These are phyloP conservation scores for Astrocystis sublimbata DNA, from an alignment of 495 filamentous ascomycete genomes.

Conservation along the genomic window DNA sequence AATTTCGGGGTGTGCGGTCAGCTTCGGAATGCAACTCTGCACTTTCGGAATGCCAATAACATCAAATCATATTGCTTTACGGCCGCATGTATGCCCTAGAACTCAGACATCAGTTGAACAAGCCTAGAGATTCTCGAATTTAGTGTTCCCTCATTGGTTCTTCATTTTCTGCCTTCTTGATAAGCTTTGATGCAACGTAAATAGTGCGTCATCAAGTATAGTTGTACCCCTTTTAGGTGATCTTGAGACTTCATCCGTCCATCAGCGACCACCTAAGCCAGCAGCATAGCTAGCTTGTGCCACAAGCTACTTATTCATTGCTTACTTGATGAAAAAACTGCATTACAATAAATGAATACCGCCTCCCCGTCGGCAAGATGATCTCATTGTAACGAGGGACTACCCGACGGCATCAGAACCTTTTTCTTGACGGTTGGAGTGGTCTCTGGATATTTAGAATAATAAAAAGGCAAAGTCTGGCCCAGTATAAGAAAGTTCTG, in stretches of 20 bases:
- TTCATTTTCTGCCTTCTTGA: background rate
- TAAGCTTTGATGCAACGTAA: background rate
- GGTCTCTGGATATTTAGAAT: too few relatives aligned
- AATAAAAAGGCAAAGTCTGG: too few relatives aligned
- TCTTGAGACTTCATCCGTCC: background rate
- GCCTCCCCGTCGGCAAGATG: too few relatives aligned
- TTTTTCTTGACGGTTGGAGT: too few relatives aligned
- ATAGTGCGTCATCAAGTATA: background rate
- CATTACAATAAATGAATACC: too few relatives aligned
- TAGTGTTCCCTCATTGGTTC: background rate
- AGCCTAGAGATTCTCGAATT: background rate
- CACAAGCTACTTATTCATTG: too few relatives aligned
- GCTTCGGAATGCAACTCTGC: conserved; percentile 7
- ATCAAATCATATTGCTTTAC: background rate
- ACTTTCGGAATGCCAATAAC: background rate
- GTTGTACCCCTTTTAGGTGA: background rate
- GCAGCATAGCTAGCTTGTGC: too few relatives aligned
- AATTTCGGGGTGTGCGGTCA: background rate
- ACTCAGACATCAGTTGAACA: background rate
- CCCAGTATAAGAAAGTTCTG: too few relatives aligned
- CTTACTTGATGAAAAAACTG: too few relatives aligned
- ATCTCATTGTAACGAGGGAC: too few relatives aligned
- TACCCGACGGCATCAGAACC: too few relatives aligned
- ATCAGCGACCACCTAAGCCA: too few relatives aligned
- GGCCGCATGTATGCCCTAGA: background rate